Percentiles rank a stretch among this genome's conserved stretches.
phyloP scores from a whole-genome alignment of 2,329 filamentous ascomycete species.

The Blastomyces emzantsi region DNA sequence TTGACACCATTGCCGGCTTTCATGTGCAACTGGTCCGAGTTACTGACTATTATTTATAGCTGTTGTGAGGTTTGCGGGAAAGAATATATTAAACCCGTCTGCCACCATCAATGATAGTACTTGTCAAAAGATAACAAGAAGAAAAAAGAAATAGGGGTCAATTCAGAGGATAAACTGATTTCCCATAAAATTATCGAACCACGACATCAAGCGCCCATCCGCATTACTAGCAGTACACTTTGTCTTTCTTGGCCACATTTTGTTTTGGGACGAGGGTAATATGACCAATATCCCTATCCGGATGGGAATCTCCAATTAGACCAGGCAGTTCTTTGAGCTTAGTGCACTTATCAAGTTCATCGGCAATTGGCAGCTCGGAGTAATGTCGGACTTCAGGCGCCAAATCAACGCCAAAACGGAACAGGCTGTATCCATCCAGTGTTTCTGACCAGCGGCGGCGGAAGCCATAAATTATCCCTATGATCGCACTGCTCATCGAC shows the following conservation, averaged over 20 bases:
- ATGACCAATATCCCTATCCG: neutral
- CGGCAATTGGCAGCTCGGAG: neutral
- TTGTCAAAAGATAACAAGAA: neutral
- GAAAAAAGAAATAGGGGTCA: no score
- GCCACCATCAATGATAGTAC: neutral
- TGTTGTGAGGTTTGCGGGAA: neutral
- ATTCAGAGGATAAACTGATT: no score
- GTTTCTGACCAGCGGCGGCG: constrained; percentile 14
- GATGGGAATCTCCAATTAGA: neutral
- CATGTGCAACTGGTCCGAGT: neutral
- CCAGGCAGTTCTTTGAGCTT: neutral
- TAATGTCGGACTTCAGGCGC: neutral
- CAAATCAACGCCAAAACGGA: constrained; percentile 13
- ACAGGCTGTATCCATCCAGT: constrained; percentile 14
- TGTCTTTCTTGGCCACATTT: constrained; percentile 1
- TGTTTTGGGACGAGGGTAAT: neutral
- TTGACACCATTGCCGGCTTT: neutral
- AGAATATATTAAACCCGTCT: neutral
- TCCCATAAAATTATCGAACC: neutral
- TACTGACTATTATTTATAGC: neutral
- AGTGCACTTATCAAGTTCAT: neutral
- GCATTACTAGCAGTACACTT: neutral
- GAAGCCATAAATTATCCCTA: constrained; percentile 12
- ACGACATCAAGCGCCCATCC: neutral
- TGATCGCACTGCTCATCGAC: constrained; percentile 7